These are phyloP conservation scores for Crucihimalaya himalaica DNA, from an alignment of 345 rosid genomes.

Conservation along the genomic window DNA sequence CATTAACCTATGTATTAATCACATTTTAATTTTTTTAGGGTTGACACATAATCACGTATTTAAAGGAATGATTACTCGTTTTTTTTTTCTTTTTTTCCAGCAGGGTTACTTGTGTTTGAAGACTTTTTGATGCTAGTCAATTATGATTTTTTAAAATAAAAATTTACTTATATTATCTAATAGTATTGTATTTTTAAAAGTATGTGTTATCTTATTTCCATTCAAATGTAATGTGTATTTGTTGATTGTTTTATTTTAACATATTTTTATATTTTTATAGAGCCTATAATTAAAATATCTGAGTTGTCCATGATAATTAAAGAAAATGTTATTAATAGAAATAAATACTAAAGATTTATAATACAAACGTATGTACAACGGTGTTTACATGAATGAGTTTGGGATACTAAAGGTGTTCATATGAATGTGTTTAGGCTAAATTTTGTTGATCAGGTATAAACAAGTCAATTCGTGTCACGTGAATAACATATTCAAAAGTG, in stretches of 20 bases:
- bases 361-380: neutral
- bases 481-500: neutral
- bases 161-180: neutral
- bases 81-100: neutral
- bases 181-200: neutral
- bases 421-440: neutral
- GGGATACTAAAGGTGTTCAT: neutral
- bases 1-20: neutral
- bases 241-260: neutral
- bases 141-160: conserved; percentile 18
- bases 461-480: neutral
- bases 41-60: conserved; percentile 1
- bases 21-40: neutral
- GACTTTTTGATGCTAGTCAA: conserved; percentile 38
- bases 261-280: neutral
- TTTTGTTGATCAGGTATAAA: neutral
- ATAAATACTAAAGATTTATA: neutral
- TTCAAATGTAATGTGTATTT: neutral
- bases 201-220: neutral
- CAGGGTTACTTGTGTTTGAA: conserved; percentile 36
- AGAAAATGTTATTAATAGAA: neutral
- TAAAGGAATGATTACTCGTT: conserved; percentile 26
- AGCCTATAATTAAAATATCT: neutral
- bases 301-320: neutral
- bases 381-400: neutral